phyloP scores from a whole-genome alignment of 208 protist species.

The Strigomonas culicis region DNA sequence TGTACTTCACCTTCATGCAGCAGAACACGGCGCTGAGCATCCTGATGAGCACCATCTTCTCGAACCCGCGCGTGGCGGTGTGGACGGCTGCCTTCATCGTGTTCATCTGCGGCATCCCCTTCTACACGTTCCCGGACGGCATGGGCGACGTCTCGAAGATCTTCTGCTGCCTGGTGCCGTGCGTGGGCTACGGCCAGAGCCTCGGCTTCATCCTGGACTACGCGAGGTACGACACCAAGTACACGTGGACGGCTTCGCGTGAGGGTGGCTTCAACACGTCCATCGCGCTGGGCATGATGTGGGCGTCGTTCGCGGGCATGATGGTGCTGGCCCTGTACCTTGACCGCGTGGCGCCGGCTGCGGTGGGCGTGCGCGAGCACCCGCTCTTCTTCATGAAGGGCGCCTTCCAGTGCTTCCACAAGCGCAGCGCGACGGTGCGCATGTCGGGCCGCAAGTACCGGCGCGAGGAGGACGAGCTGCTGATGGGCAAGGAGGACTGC shows the following conservation, averaged over 20 bases:
- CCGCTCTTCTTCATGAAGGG: constrained; percentile 72
- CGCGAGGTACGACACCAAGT: constrained; percentile 31
- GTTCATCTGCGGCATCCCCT: constrained; percentile 61
- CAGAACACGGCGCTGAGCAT: constrained; percentile 67
- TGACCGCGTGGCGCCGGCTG: constrained; percentile 70
- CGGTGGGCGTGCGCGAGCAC: constrained; percentile 47
- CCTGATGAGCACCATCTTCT: constrained; percentile 73
- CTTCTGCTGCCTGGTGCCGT: constrained; percentile 47
- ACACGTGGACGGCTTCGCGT: constrained; percentile 33
- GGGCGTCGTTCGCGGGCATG: constrained; percentile 58
- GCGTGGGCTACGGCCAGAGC: constrained; percentile 45
- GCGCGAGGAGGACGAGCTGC: no score
- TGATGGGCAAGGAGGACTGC: background rate
- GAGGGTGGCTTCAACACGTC: constrained; percentile 43
- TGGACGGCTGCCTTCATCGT: constrained; percentile 61
- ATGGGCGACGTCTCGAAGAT: constrained; percentile 37
- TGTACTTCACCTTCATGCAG: constrained; percentile 77
- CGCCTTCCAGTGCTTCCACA: constrained; percentile 38
- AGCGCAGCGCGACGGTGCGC: constrained; percentile 21
- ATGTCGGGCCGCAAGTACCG: constrained; percentile 17
- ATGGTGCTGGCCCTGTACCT: constrained; percentile 79
- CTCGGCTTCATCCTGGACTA: constrained; percentile 57
- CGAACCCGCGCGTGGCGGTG: constrained; percentile 64
- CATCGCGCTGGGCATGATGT: constrained; percentile 71
- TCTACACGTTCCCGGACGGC: constrained; percentile 63